Percentiles rank a stretch among this genome's conserved stretches.
Conservation (phyloP, 768 basidiomycete genomes). For the Calocybe indica region DNA sequence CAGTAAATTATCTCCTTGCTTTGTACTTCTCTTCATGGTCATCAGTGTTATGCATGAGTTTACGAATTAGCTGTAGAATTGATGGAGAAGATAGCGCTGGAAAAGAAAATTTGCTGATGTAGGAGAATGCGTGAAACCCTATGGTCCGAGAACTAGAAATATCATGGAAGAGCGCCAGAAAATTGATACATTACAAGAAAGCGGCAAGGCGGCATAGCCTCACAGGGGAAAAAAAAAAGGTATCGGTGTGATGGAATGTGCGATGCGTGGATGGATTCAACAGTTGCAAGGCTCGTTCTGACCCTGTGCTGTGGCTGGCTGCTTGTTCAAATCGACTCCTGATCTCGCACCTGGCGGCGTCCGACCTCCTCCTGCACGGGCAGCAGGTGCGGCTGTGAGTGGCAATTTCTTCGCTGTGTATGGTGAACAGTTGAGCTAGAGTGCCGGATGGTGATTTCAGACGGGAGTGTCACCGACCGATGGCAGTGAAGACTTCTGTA, state of each 20-base stretch:
- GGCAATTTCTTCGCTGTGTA: slow-evolving; percentile 81
- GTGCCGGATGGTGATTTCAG: not conserved
- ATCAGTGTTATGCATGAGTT: no score
- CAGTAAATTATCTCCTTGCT: no score
- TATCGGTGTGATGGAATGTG: slow-evolving; percentile 7
- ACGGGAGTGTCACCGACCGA: slow-evolving; percentile 45
- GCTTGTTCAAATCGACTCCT: slow-evolving; percentile 81
- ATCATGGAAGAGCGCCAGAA: slow-evolving; percentile 13
- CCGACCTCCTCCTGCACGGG: slow-evolving; percentile 47
- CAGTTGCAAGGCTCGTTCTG: slow-evolving; percentile 75
- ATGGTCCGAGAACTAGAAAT: slow-evolving; percentile 24
- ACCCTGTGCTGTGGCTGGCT: slow-evolving; percentile 39
- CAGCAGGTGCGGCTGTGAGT: slow-evolving; percentile 64
- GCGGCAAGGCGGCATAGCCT: slow-evolving; percentile 10
- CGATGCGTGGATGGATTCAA: slow-evolving; percentile 25
- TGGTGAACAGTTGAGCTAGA: slow-evolving; percentile 5
- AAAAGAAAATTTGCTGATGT: slow-evolving; percentile 7
- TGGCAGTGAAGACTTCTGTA: slow-evolving; percentile 77
- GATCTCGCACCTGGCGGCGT: slow-evolving; percentile 48
- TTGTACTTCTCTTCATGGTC: no score
- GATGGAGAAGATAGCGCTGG: no score
- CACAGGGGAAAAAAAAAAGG: slow-evolving; percentile 14
- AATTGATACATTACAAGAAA: slow-evolving; percentile 27
- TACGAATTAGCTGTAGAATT: no score
- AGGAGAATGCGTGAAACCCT: slow-evolving; percentile 33